These are phyloP conservation scores for Bretschneidera sinensis DNA, from an alignment of 345 rosid genomes.

Conservation along the genomic window DNA sequence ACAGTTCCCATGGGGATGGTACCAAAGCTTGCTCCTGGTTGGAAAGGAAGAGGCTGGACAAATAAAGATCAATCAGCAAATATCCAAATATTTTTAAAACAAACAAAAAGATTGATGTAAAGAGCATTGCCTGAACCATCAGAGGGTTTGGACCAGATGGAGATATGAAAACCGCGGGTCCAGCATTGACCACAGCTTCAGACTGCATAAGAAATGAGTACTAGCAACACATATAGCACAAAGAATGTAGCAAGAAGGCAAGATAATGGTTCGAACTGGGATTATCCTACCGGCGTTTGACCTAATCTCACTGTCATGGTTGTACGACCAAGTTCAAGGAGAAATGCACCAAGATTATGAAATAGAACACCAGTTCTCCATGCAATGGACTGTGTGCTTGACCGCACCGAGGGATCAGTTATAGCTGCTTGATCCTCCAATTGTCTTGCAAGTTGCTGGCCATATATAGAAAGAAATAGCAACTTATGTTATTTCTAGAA, in stretches of 20 bases:
- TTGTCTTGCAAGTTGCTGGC: conserved; percentile 53
- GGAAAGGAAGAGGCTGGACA: conserved; percentile 67
- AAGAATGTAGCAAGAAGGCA: not conserved
- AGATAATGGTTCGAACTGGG: not conserved
- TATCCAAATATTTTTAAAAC: conserved; percentile 2
- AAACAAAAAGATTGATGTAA: conserved; percentile 6
- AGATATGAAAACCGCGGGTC: conserved; percentile 71
- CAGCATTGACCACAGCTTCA: conserved; percentile 74
- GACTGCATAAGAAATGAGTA: conserved; percentile 40
- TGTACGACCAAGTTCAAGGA: conserved; percentile 81
- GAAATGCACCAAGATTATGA: conserved; percentile 60
- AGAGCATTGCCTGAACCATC: conserved; percentile 65
- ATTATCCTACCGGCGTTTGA: conserved; percentile 53
- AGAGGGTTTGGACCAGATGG: conserved; percentile 72
- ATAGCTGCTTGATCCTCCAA: conserved; percentile 49
- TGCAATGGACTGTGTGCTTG: conserved; percentile 35
- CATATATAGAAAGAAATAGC: conserved; percentile 1
- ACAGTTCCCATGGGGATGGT: conserved; percentile 41
- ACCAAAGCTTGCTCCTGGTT: conserved; percentile 51
- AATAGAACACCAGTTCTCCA: conserved; percentile 48
- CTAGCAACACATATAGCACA: not conserved
- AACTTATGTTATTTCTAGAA: not conserved
- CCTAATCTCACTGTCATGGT: conserved; percentile 70
- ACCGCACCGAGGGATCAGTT: conserved; percentile 36
- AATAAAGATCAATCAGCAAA: conserved; percentile 21